Base-by-base conservation (phyloP, 2,329 filamentous ascomycete species). In the Botrytis elliptica region DNA sequence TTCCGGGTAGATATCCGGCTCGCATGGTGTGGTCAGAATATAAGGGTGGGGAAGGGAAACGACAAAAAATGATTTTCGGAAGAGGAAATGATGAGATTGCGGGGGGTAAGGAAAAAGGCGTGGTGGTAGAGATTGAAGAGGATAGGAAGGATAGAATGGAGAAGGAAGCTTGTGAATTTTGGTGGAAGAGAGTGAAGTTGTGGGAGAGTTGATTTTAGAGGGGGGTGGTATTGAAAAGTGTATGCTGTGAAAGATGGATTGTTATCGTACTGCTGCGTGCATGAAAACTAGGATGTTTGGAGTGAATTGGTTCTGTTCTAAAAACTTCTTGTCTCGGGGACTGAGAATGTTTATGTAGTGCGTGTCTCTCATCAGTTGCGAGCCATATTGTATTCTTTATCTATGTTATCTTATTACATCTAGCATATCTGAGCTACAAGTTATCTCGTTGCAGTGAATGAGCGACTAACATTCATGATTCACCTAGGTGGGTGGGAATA, bases 21-120 rank as follows among this genome's bases (percentile, higher is more conserved):
- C 29, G 67, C 14, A 25, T 38, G 75, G 42, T 29, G 25, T 66
- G 62, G 77, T 71, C 20, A 74, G 77, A 38, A 70, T 75, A 33
- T 62, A 72, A 6, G 78, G 80, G 80, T 74, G 77, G 42, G 9
- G 64, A 49, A 29, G 57, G 33, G 25, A 74, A 73, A 10, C 74
- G 63, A 9, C 75, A 73, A 14, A 77, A 76, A 59, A 72, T 88
- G 57, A 82, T 89, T 77, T 91, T 91, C 80, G 89, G 89, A 3
- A 78, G 84, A 57, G 89, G 87, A 3, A 91, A 91, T 77, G 84
- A 89, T 76, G 88, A 91, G 82, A 80, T 76, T 78, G 83, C 75
- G 77, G 85, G 75, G 69, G 81, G 80, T 0, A 76, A 71, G 49
- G 79, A 79, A 36, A 78, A 73, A 18, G 89, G 87, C 1, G 79